Evolutionary conservation across 148 eudicot genomes (phyloP).

Genomic region (Arctostaphylos glauca): DNA sequence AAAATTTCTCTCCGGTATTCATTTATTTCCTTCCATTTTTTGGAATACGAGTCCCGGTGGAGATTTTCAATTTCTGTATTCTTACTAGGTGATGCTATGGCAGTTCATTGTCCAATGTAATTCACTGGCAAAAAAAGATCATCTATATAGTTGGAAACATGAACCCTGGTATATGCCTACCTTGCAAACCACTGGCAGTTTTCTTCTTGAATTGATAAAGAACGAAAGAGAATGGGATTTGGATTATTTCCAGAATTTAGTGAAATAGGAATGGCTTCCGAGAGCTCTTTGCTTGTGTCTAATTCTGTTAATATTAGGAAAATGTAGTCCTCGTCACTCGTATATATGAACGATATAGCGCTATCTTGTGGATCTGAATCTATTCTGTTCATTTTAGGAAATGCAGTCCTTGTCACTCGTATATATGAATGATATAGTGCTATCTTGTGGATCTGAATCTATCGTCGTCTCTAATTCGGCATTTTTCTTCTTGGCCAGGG

Average conservation of each 20-base stretch:
- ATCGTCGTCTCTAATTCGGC: neutral
- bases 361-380: neutral
- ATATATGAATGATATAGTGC: neutral
- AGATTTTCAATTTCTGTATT: neutral
- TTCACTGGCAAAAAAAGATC: neutral
- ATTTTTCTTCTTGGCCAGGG: slow-evolving; percentile 39
- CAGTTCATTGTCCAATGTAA: neutral
- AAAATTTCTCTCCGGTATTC: neutral
- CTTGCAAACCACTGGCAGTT: neutral
- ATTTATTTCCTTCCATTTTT: too few relatives aligned
- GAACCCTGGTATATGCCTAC: too few relatives aligned
- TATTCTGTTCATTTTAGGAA: neutral
- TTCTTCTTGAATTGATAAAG: neutral
- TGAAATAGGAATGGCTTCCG: neutral
- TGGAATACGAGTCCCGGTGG: neutral
- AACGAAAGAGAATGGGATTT: neutral
- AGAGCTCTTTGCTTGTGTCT: neutral
- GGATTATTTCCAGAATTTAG: slow-evolving; percentile 4
- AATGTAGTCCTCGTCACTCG: neutral
- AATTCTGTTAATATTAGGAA: neutral
- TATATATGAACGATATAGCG: neutral
- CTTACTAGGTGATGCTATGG: neutral
- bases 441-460: neutral
- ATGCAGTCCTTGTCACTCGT: neutral
- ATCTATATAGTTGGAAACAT: too few relatives aligned